phyloP scores from a whole-genome alignment of 441 rosid genomes.

The Aleurites moluccanus region DNA sequence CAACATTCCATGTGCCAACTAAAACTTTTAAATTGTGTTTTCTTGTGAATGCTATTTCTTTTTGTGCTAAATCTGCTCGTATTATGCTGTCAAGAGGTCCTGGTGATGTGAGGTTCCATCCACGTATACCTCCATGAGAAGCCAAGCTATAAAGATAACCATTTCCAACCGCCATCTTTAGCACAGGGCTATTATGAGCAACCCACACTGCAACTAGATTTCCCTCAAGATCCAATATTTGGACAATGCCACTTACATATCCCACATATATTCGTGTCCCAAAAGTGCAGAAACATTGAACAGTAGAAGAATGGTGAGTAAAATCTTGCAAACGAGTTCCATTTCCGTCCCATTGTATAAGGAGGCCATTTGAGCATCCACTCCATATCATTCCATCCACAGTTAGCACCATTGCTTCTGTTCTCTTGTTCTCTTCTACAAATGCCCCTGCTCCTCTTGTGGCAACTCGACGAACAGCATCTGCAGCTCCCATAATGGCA shows the following conservation, averaged over 20 bases:
- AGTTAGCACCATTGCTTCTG: constrained; percentile 78
- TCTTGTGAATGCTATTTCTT: constrained; percentile 59
- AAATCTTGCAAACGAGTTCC: constrained; percentile 85
- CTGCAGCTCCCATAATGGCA: constrained; percentile 99
- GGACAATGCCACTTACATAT: constrained; percentile 83
- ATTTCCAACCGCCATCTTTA: constrained; percentile 78
- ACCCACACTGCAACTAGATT: constrained; percentile 80
- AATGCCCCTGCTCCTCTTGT: constrained; percentile 85
- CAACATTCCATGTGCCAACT: constrained; percentile 97
- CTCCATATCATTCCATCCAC: constrained; percentile 94
- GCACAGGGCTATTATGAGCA: constrained; percentile 82
- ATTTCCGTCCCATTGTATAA: constrained; percentile 89
- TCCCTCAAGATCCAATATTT: constrained; percentile 88
- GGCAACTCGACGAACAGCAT: constrained; percentile 93
- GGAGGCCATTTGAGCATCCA: constrained; percentile 81
- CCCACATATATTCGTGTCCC: constrained; percentile 82
- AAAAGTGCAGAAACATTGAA: constrained; percentile 82
- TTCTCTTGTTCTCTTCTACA: constrained; percentile 75
- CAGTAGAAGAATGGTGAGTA: constrained; percentile 67
- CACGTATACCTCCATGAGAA: constrained; percentile 96
- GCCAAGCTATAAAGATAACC: constrained; percentile 86
- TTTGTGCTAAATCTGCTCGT: constrained; percentile 62
- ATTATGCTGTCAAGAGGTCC: constrained; percentile 76
- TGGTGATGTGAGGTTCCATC: constrained; percentile 87
- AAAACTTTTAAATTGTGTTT: constrained; percentile 62